Evolutionary conservation across 1,284 basidiomycete genomes (phyloP), one percentile per base, ranked within the genome.

Genomic region (Cryptococcus amylolentus): DNA sequence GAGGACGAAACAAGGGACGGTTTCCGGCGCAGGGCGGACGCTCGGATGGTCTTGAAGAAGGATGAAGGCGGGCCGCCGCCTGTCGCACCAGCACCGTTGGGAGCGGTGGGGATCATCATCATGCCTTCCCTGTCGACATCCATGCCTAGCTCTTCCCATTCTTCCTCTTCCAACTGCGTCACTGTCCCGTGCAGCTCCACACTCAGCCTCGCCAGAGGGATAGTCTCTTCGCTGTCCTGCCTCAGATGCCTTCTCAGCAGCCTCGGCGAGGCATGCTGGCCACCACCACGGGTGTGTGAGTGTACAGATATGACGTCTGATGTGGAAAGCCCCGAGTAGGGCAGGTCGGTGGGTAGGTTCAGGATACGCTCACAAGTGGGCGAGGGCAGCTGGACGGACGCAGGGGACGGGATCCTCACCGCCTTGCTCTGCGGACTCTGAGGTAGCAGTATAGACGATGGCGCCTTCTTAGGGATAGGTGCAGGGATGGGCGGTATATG

Each of bases 161-260:
- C 69, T 47, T 76, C 73, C 40, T 74, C 73, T n/a, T 68, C 69
- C 10, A 68, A 54, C 27, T 61, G 58, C 6, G 69, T 67, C 41
- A 72, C 66, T 6, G 62, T 65, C 5, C 73, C 73, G 50, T 70
- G 58, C 38, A 76, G 51, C 43, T 76, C 72, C 39, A 76, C 69
- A 6, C 68, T 71, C 5, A 72, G 49, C 0, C 72, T 58, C 2
- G 67, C 61, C 18, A 66, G 56, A 6, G 65, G 58, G 9, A 55
- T 50, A 3, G 64, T 58, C 20, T 67, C 67, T 16, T 59, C 54
- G 49, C 58, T 60, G 12, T 61, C 55, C 4, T 62, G 26, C 16
- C 51, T 54, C 2, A 47, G 52, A 46, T 66, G 69, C 4, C 45
- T 23, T 28, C 45, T 26, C 18, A 46, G 2, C 14, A 46, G 45